Percentiles rank a stretch among this genome's conserved stretches.
Conservation (phyloP, 2,329 filamentous ascomycete genomes). For the Claviceps sp. region DNA sequence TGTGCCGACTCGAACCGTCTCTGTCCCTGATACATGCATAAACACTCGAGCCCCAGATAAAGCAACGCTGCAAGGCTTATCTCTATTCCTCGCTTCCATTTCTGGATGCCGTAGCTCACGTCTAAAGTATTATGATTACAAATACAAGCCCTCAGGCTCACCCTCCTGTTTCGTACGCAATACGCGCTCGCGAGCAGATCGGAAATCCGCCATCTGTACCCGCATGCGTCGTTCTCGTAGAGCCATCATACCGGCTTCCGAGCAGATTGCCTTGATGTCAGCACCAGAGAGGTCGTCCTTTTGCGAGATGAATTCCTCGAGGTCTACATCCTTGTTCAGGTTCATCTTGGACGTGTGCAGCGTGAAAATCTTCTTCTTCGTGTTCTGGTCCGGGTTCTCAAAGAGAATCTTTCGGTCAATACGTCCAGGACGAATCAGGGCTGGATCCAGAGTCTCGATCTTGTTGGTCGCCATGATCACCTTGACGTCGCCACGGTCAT, state of each 20-base stretch:
- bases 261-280: slow-evolving; percentile 98
- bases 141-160: slow-evolving; percentile 94
- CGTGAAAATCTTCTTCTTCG: slow-evolving; percentile 93
- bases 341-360: slow-evolving; percentile 99
- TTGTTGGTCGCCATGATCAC: slow-evolving; percentile 99
- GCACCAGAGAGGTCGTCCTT: slow-evolving; percentile 96
- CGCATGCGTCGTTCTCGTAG: slow-evolving; percentile 92
- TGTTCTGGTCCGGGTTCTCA: slow-evolving; percentile 64
- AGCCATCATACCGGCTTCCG: slow-evolving; percentile 88
- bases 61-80: not conserved
- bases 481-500: slow-evolving; percentile 97
- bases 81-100: not conserved
- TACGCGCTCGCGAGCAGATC: slow-evolving; percentile 81
- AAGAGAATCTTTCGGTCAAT: slow-evolving; percentile 94
- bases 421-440: slow-evolving; percentile 88
- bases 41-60: not conserved
- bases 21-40: not conserved
- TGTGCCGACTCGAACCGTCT: not conserved
- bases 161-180: slow-evolving; percentile 98
- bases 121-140: slow-evolving; percentile 45
- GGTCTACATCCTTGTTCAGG: slow-evolving; percentile 86
- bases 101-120: not conserved
- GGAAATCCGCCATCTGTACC: slow-evolving; percentile 97
- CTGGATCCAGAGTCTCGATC: slow-evolving; percentile 94
- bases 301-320: slow-evolving; percentile 96